phyloP scores from a whole-genome alignment of 768 basidiomycete species.

The Dioszegia hungarica region DNA sequence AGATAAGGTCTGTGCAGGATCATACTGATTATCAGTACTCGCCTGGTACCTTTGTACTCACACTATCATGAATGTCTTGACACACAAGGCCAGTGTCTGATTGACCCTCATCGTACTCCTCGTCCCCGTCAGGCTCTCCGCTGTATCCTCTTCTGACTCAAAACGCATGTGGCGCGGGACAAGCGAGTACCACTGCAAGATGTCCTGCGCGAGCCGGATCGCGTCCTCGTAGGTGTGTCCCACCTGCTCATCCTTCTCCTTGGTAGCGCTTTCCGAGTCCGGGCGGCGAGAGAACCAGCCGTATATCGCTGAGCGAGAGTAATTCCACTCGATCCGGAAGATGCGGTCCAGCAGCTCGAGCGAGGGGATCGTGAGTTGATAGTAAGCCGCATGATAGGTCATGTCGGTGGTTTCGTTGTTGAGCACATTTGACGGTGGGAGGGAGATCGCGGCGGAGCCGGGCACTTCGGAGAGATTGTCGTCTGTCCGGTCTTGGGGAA shows the following conservation, averaged over 20 bases:
- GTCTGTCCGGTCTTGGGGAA: conserved; percentile 45
- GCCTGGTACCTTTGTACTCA: conserved; percentile 11
- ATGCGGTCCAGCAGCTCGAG: conserved; percentile 43
- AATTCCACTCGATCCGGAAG: conserved; percentile 39
- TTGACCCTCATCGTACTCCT: conserved; percentile 28
- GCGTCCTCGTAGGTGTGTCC: conserved; percentile 42
- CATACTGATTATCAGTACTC: conserved; percentile 21
- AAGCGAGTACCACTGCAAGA: conserved; percentile 40
- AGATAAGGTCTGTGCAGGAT: conserved; percentile 46
- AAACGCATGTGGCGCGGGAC: conserved; percentile 41
- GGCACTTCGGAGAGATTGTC: conserved; percentile 35
- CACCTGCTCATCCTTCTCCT: conserved; percentile 5
- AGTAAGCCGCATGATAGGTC: conserved; percentile 45
- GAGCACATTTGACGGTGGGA: conserved; percentile 32
- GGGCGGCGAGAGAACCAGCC: conserved; percentile 32
- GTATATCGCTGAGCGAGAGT: conserved; percentile 36
- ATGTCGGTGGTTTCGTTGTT: conserved; percentile 39
- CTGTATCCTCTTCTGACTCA: conserved; percentile 34
- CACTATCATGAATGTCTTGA: conserved; percentile 45
- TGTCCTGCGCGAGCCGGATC: conserved; percentile 42
- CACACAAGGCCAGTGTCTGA: conserved; percentile 38
- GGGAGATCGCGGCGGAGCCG: conserved; percentile 21
- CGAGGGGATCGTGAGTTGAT: conserved; percentile 45
- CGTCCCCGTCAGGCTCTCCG: conserved; percentile 17
- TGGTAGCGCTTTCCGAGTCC: neutral